A percentile compares a stretch with the other conserved stretches of the same genome.
phyloP scores from a whole-genome alignment of 2,329 filamentous ascomycete genomes.

The Diaporthe ampelina region DNA sequence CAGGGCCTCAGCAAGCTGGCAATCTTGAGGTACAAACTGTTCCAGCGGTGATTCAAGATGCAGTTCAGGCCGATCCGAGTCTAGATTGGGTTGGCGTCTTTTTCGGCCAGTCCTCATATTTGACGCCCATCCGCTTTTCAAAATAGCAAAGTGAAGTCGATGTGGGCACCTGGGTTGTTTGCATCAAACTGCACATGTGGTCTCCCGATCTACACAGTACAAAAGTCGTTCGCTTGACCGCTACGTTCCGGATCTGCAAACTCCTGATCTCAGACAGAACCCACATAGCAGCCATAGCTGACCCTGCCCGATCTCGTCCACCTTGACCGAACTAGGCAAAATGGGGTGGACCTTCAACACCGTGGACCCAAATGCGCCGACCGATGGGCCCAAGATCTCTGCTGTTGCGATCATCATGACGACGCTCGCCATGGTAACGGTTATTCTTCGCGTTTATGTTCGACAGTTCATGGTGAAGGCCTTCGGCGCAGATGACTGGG shows the following conservation, averaged over 20 bases:
- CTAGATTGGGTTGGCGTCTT: constrained; percentile 24
- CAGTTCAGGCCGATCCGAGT: constrained; percentile 14
- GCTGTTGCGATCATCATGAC: constrained; percentile 50
- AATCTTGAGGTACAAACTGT: constrained; percentile 31
- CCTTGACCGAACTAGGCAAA: constrained; percentile 5
- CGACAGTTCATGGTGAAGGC: constrained; percentile 52
- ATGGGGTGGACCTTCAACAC: constrained; percentile 57
- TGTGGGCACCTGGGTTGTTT: not conserved
- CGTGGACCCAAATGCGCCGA: constrained; percentile 49
- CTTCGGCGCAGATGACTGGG: constrained; percentile 53
- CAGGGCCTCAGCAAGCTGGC: constrained; percentile 19
- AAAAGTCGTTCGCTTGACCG: constrained; percentile 3
- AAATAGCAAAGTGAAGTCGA: not conserved
- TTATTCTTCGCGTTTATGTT: constrained; percentile 53
- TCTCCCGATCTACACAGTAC: constrained; percentile 2
- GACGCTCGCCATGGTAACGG: constrained; percentile 48
- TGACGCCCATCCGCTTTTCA: constrained; percentile 9
- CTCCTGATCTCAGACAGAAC: constrained; percentile 7
- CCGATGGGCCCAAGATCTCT: constrained; percentile 51
- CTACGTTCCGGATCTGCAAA: constrained; percentile 23
- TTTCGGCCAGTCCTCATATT: constrained; percentile 9
- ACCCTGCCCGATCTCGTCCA: not conserved
- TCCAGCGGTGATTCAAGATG: constrained; percentile 32
- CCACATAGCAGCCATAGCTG: constrained; percentile 13
- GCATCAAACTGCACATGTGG: not conserved